phyloP scores from a whole-genome alignment of 2,329 filamentous ascomycete species.

The Colletotrichum orbiculare region DNA sequence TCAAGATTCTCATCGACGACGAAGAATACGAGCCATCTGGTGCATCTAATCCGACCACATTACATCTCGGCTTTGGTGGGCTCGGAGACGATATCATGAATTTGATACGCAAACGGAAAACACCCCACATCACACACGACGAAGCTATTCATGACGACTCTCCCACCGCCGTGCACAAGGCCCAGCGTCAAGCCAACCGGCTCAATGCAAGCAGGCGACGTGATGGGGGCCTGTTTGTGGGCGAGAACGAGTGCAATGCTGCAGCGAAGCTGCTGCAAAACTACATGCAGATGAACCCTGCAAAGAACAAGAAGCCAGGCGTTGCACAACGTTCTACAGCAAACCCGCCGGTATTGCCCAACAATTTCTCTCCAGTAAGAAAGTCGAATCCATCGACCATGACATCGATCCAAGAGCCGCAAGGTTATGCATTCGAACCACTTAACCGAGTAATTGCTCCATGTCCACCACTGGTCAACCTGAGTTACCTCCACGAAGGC shows the following conservation, averaged over 20 bases:
- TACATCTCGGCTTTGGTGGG: neutral
- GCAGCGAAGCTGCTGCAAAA: constrained; percentile 44
- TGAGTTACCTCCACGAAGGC: constrained; percentile 18
- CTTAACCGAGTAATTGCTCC: neutral
- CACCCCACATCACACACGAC: neutral
- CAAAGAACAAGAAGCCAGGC: constrained; percentile 38
- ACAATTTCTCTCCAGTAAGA: no score
- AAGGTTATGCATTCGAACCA: no score
- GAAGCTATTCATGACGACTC: neutral
- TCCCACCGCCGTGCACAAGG: neutral
- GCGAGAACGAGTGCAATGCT: constrained; percentile 22
- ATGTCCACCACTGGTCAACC: constrained; percentile 37
- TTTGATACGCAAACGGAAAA: constrained; percentile 23
- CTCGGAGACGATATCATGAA: neutral
- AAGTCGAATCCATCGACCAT: no score
- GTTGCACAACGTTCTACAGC: neutral
- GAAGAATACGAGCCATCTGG: constrained; percentile 7
- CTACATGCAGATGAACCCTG: constrained; percentile 47
- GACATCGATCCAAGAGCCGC: no score
- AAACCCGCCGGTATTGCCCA: no score
- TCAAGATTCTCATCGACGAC: constrained; percentile 3
- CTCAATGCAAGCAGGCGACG: neutral
- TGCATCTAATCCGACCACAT: neutral
- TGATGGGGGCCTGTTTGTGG: constrained; percentile 3
- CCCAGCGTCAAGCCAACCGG: neutral